Base-by-base conservation (phyloP, 805 yeast species). In the Vanderwaltozyma polyspora region DNA sequence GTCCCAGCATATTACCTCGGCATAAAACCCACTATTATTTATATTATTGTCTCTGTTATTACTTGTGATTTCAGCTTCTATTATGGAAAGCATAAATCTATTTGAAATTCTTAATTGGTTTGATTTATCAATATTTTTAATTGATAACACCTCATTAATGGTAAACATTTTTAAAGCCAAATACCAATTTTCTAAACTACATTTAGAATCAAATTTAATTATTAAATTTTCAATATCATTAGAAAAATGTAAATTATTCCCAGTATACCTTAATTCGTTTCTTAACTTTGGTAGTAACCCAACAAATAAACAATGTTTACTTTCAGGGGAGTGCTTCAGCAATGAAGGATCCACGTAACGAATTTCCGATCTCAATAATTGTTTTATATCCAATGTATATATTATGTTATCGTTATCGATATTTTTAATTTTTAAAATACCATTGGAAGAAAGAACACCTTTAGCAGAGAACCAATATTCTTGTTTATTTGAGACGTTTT, bases 381-480 rank as follows among this genome's bases (percentile, higher is more conserved):
- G 42, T 12, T 69, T 64, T 12, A 79, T 56, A 48, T 79, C 74
- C 5, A 81, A 55, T 2, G 81, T 64, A 51, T 74, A 77, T 3
- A 79, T 49, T 11, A 71, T 46, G 1, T 75, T 61, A 1, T 86
- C 84, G 56, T 79, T 86, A 34, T 64, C 64, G 49, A 78, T 84
- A 24, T 72, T 59, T 13, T 78, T 57, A 31, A 81, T 54, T 42
- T 79, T 74, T 22, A 81, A 57, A 4, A 60, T 49, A 3, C 91
- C 91, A 46, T 75, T 66, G 1, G 79, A 69, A 48, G 72, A 73
- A 28, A 81, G 49, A 13, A 74, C 78, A 0, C 82, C 86, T 78
- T 76, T 77, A 1, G 81, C 73, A 34, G 65, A 67, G 48, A 79
- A 79, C 89, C 89, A 81, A 4, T 76, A 76, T 47, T 74, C 82